Base-by-base conservation (phyloP, 768 basidiomycete species). In the Mycena capillaripes region DNA sequence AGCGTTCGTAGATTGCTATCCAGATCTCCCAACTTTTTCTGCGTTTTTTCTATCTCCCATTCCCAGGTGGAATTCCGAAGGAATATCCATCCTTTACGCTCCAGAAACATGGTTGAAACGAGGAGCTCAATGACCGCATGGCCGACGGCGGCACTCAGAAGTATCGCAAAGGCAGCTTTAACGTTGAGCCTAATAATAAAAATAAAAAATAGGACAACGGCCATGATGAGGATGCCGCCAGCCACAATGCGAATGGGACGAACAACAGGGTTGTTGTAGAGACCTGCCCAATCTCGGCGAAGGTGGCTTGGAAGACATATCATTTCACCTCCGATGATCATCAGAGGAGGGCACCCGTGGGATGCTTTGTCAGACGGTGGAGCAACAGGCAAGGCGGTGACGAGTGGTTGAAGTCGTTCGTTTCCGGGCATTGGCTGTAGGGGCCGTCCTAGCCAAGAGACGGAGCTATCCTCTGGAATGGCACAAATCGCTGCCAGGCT, bases 331-430 rank as follows among this genome's bases (percentile, higher is more conserved):
- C 66, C 66, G n/a, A 69, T 60, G n/a, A 69, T 55, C 52, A 50
- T 65, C 52, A 65, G 14, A 6, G 63, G 66, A 8, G 57, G 66
- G 21, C 40, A 61, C n/a, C 48, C 56, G 27, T 2, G 23, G 4
- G 60, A 69, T 3, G 46, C 38, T 5, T 64, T 34, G 19, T 17
- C 1, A 6, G 40, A 29, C 21, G 62, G 44, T 16, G 53, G 44
- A 30, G 38, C 27, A 30, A 76, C 69, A 16, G 78, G 78, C 21
- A 78, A 72, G 4, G 78, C 78, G 17, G 69, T 75, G 27, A 77
- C 76, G 23, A 78, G 42, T 4, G 78, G 74, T 46, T 78, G 65
- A 19, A 78, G 65, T 50, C 78, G 70, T 29, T 78, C 78, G 16
- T 71, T 76, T 29, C 78, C 78, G 0, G 65, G 70, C 23, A 7